Percentiles rank a stretch among this genome's conserved stretches.
phyloP scores from a whole-genome alignment of 768 basidiomycete genomes.

The Tricholomella constricta region DNA sequence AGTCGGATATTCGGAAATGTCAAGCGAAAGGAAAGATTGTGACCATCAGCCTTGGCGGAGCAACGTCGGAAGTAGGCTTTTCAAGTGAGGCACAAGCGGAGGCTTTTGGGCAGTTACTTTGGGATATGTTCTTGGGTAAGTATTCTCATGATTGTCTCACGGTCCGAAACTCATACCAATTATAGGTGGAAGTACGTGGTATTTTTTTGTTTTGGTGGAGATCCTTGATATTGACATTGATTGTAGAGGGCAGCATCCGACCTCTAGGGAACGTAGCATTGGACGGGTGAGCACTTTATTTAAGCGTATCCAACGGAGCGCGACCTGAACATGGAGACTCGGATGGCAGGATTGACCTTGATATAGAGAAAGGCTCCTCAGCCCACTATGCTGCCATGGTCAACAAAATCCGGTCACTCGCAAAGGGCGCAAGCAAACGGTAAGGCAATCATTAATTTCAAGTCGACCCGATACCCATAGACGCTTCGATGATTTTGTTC shows the following conservation, averaged over 20 bases:
- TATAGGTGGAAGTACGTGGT: constrained; percentile 33
- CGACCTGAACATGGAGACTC: background rate
- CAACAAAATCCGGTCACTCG: constrained; percentile 49
- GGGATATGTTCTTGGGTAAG: constrained; percentile 69
- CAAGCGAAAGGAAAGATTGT: constrained; percentile 62
- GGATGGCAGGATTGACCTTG: constrained; percentile 67
- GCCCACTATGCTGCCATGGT: constrained; percentile 56
- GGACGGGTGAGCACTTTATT: constrained; percentile 54
- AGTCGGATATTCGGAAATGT: constrained; percentile 62
- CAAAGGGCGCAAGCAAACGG: constrained; percentile 51
- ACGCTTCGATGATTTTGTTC: background rate
- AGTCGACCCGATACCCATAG: background rate
- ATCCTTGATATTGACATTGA: constrained; percentile 1
- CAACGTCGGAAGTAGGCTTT: constrained; percentile 59
- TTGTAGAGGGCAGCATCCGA: constrained; percentile 42
- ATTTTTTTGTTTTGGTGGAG: background rate
- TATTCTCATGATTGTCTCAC: background rate
- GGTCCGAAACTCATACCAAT: background rate
- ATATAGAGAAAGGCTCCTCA: constrained; percentile 64
- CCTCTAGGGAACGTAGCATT: constrained; percentile 70
- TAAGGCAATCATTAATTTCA: constrained; percentile 20
- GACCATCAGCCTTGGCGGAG: constrained; percentile 58
- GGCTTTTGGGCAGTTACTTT: constrained; percentile 60
- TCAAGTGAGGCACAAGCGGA: constrained; percentile 51
- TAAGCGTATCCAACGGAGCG: background rate